Conservation (phyloP, 805 yeast genomes). For the Lipomyces yamadae region DNA sequence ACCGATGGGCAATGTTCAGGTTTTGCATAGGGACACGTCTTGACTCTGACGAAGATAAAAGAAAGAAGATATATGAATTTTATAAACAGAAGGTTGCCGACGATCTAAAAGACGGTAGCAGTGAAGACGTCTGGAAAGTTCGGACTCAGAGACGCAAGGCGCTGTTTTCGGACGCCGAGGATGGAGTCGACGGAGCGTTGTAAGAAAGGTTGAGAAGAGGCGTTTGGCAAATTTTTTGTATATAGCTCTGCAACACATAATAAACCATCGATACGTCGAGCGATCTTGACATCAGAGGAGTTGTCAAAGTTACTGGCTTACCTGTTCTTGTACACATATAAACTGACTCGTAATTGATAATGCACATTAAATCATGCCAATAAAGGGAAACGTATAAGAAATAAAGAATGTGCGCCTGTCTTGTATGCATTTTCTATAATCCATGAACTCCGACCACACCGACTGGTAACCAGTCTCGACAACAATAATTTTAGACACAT, state of each 20-base stretch:
- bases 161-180: constrained; percentile 14
- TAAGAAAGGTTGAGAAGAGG: not conserved
- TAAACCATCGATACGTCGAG: no score
- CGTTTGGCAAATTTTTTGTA: not conserved
- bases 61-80: constrained; percentile 64
- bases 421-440: not conserved
- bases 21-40: constrained; percentile 73
- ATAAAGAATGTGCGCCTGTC: not conserved
- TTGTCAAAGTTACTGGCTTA: no score
- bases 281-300: no score
- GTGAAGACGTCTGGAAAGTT: constrained; percentile 81
- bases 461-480: not conserved
- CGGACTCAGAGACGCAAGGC: constrained; percentile 22
- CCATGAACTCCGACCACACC: not conserved
- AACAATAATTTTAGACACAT: not conserved
- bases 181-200: not conserved
- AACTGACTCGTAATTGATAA: not conserved
- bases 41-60: constrained; percentile 58
- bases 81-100: constrained; percentile 66
- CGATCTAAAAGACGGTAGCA: constrained; percentile 64
- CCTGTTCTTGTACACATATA: no score
- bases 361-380: not conserved
- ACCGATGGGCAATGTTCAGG: constrained; percentile 73
- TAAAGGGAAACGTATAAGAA: not conserved
- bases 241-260: not conserved